Percentiles rank a stretch among this genome's conserved stretches.
Evolutionary conservation across 305 asterid genomes (phyloP).

Genomic region (Solanum hybrid): DNA sequence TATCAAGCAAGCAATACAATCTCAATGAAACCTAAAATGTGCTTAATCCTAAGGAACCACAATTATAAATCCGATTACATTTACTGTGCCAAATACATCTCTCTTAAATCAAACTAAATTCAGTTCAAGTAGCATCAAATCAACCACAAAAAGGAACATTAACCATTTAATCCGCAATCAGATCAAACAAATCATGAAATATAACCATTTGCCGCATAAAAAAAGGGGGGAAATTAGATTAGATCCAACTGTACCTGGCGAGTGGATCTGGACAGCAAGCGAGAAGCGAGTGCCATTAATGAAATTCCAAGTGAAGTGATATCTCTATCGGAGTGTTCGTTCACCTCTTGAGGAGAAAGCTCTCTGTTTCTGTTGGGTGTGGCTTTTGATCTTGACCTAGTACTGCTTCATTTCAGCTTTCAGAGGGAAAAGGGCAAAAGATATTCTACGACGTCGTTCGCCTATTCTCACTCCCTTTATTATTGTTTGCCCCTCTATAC

Average conservation of each 20-base stretch:
- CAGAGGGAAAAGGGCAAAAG: not conserved
- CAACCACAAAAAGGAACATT: not conserved
- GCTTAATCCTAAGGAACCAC: not conserved
- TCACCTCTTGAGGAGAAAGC: not conserved
- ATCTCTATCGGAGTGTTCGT: not conserved
- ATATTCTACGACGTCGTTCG: not conserved
- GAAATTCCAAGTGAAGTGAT: not conserved
- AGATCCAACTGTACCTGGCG: constrained; percentile 37
- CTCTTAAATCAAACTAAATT: not conserved
- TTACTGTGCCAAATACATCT: not conserved
- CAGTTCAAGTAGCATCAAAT: no score
- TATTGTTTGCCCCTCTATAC: not conserved
- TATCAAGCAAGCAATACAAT: not conserved
- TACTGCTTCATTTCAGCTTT: constrained; percentile 1
- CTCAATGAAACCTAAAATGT: not conserved
- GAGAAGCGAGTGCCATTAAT: constrained; percentile 58
- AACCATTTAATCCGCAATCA: not conserved
- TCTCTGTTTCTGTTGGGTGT: not conserved
- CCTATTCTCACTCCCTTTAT: not conserved
- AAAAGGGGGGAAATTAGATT: not conserved
- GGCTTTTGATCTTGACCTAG: constrained; percentile 21
- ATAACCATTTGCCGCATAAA: not conserved
- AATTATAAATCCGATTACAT: not conserved
- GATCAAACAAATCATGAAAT: not conserved
- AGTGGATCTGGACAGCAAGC: constrained; percentile 61